Conservation (phyloP, 495 filamentous ascomycete species). For the Pyrenula massariospora region DNA sequence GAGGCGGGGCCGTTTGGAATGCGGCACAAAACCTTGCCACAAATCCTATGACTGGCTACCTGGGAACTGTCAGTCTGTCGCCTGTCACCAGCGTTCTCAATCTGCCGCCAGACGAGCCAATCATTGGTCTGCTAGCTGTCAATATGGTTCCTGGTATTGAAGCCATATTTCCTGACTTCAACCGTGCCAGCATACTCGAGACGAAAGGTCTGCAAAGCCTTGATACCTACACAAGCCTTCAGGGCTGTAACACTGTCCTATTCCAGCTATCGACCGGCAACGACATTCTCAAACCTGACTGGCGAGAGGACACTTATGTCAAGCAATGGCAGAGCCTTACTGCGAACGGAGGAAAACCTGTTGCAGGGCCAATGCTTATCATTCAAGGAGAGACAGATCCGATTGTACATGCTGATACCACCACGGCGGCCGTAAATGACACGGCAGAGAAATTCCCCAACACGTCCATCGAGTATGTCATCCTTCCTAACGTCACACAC, state of each 20-base stretch:
- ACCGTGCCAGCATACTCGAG: no score
- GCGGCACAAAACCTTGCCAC: conserved; percentile 24
- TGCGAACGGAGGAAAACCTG: conserved; percentile 18
- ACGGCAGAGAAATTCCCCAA: conserved; percentile 14
- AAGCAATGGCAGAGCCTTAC: conserved; percentile 12
- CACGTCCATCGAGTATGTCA: conserved; percentile 18
- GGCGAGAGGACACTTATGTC: conserved; percentile 11
- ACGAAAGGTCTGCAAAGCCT: no score
- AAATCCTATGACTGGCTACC: conserved; percentile 21
- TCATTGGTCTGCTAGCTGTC: conserved; percentile 17
- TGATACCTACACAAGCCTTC: no score
- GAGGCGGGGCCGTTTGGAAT: conserved; percentile 33
- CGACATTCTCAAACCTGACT: conserved; percentile 12
- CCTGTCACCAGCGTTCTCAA: conserved; percentile 22
- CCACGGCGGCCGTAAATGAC: conserved; percentile 15
- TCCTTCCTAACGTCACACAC: conserved; percentile 19
- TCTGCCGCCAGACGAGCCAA: conserved; percentile 8
- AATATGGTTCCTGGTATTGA: conserved; percentile 16
- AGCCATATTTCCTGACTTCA: no score
- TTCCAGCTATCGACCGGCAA: conserved; percentile 11
- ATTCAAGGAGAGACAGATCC: conserved; percentile 27
- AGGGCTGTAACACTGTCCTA: conserved; percentile 18
- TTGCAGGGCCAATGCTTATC: conserved; percentile 31
- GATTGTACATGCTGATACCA: conserved; percentile 13
- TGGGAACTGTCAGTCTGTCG: conserved; percentile 24